A percentile compares a stretch with the other conserved stretches of the same genome.
Evolutionary conservation across 192 early-diverging fungal genomes (phyloP).

Genomic region (Backusella mclennaniae): DNA sequence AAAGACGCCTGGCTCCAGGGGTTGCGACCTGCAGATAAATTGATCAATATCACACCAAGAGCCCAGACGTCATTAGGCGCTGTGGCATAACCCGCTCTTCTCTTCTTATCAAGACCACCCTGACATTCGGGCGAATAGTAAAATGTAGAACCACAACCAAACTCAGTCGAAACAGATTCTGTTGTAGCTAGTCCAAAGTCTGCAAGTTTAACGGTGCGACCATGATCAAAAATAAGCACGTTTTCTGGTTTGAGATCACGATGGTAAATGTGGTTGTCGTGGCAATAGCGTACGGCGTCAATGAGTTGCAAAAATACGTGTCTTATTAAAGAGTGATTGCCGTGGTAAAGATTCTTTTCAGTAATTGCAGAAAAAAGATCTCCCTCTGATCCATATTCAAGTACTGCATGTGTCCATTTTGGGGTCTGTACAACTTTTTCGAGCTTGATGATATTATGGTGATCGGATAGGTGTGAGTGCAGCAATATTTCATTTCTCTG

Average conservation of each 20-base stretch:
- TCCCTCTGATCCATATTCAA: slow-evolving; percentile 84
- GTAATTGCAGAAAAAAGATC: slow-evolving; percentile 97
- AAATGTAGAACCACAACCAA: slow-evolving; percentile 82
- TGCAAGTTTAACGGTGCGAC: slow-evolving; percentile 77
- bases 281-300: slow-evolving; percentile 75
- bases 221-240: slow-evolving; percentile 58
- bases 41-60: slow-evolving; percentile 86
- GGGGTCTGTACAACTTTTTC: slow-evolving; percentile 63
- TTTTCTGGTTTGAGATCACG: slow-evolving; percentile 91
- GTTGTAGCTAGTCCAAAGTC: slow-evolving; percentile 94
- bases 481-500: slow-evolving; percentile 66
- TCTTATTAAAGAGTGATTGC: slow-evolving; percentile 75
- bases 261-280: slow-evolving; percentile 78
- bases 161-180: slow-evolving; percentile 76
- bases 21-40: slow-evolving; percentile 82
- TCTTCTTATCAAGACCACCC: slow-evolving; percentile 42
- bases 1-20: slow-evolving; percentile 72
- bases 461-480: slow-evolving; percentile 60
- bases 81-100: slow-evolving; percentile 51
- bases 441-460: slow-evolving; percentile 66
- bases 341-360: slow-evolving; percentile 65
- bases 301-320: slow-evolving; percentile 84
- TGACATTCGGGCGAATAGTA: slow-evolving; percentile 69
- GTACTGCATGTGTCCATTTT: slow-evolving; percentile 66
- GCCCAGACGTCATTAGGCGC: slow-evolving; percentile 88